Base-by-base conservation (phyloP, 2,329 filamentous ascomycete genomes). In the Lasiodiplodia theobromae region DNA sequence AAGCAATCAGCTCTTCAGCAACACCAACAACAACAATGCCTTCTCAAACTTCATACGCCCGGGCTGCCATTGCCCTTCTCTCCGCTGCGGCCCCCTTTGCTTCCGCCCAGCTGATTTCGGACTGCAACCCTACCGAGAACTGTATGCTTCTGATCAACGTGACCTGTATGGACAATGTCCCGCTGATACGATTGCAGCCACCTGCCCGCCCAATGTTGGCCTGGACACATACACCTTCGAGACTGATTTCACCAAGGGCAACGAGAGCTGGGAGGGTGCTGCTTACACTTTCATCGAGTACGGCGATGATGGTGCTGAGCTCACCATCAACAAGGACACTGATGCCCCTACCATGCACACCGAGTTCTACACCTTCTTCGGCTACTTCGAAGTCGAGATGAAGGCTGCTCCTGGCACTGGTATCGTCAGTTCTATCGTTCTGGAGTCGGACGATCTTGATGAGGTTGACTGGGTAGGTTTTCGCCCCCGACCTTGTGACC, bases 81-180 rank as follows among this genome's bases (percentile, higher is more conserved):
- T 47, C 57, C 21, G 56, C 58, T 16, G 23, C 56, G 14, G 34
- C 53, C 23, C 67, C 67, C 12, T 21, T 68, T 40, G 67, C 54
- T 52, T 64, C 67, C 25, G 92, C 90, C 58, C 93, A 96, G 78
- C 92, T 92, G 51, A 88, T 79, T 60, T 92, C 91, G 5, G 78
- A 84, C 53, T 97, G 93, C 83, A 89, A 95, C 76, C 93, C 93
- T 4, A 83, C 89, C 73, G 85, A 92, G 71, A 71, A 87, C 85
- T 44, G 77, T 81, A 69, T 94, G 92, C 60, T 23, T 28, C 25
- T 8, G 28, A 28, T 44, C 10, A 25, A 52, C 31, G 58, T 63
- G 40, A 63, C 37, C 31, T 52, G 28, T 28, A 34, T 23, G 18
- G 12, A 52, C n/a, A 25, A 8, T 12, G n/a, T 23, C 49, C 34